Conservation (phyloP, 148 eudicot genomes). For the Rhododendron griersonianum region DNA sequence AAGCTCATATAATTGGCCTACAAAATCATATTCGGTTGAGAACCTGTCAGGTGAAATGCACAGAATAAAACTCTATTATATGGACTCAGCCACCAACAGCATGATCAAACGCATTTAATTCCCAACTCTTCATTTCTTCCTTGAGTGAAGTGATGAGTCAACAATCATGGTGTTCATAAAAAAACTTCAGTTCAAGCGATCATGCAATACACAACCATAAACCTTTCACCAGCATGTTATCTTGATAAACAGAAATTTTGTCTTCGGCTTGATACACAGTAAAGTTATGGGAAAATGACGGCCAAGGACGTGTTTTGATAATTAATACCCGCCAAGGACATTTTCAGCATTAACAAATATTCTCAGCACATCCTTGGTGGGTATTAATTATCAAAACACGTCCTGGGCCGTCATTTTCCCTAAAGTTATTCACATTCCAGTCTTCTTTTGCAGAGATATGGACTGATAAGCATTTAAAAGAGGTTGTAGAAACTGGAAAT, state of each 20-base stretch:
- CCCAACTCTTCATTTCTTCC: neutral
- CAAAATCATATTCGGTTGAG: neutral
- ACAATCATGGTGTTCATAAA: neutral
- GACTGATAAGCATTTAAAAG: neutral
- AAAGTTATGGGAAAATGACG: neutral
- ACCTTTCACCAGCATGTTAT: neutral
- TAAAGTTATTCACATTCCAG: neutral
- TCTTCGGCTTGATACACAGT: neutral
- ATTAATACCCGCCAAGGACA: too few species aligned
- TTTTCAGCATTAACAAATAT: too few species aligned
- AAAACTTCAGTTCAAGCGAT: neutral
- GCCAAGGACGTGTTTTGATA: too few species aligned
- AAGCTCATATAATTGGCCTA: conserved; percentile 89
- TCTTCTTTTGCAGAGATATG: neutral
- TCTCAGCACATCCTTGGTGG: too few species aligned
- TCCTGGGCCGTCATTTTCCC: too few species aligned
- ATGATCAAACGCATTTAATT: neutral
- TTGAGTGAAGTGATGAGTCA: neutral
- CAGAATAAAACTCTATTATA: neutral
- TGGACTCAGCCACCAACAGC: neutral
- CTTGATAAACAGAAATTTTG: neutral
- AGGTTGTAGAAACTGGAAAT: neutral
- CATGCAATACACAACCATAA: neutral
- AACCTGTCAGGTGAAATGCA: neutral
- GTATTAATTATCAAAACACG: too few species aligned